Percentiles rank a stretch among this genome's conserved stretches.
These are phyloP conservation scores for Rhizoclosmatium sp. DNA, from an alignment of 192 early-diverging fungal species.

Conservation along the genomic window DNA sequence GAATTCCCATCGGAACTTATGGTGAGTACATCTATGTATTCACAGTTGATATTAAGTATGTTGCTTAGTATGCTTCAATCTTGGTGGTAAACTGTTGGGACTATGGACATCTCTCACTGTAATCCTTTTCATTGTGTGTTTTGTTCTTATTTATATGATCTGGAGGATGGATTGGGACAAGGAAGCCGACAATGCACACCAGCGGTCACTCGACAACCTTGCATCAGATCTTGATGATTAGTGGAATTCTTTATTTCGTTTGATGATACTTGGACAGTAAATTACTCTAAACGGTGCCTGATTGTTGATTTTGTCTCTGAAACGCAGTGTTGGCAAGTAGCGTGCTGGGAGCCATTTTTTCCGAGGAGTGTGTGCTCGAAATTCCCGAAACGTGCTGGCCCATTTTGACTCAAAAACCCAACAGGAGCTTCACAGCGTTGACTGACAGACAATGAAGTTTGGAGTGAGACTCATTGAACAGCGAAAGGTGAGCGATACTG, in stretches of 20 bases:
- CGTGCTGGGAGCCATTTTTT: too few relatives aligned
- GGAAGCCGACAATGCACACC: slow-evolving; percentile 40
- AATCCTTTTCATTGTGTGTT: slow-evolving; percentile 59
- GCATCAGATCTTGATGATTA: background rate
- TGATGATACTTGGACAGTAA: too few relatives aligned
- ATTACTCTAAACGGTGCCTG: too few relatives aligned
- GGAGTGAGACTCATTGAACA: slow-evolving; percentile 20
- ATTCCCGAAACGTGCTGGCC: too few relatives aligned
- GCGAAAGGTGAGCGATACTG: slow-evolving; percentile 4
- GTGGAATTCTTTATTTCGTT: too few relatives aligned
- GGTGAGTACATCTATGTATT: background rate
- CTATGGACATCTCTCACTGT: slow-evolving; percentile 58
- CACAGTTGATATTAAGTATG: slow-evolving; percentile 63
- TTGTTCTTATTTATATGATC: slow-evolving; percentile 49
- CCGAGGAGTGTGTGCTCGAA: too few relatives aligned
- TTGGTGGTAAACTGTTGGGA: slow-evolving; percentile 44
- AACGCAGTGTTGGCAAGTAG: too few relatives aligned
- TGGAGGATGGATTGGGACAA: slow-evolving; percentile 47
- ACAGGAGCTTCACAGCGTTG: background rate
- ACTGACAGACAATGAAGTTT: slow-evolving; percentile 23
- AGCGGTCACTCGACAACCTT: slow-evolving; percentile 9
- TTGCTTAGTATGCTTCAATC: slow-evolving; percentile 50
- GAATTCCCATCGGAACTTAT: slow-evolving; percentile 24
- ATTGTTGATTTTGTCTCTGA: too few relatives aligned
- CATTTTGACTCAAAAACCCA: background rate